Evolutionary conservation across 2,329 filamentous ascomycete species (phyloP).

Genomic region (Lithohypha guttulata): DNA sequence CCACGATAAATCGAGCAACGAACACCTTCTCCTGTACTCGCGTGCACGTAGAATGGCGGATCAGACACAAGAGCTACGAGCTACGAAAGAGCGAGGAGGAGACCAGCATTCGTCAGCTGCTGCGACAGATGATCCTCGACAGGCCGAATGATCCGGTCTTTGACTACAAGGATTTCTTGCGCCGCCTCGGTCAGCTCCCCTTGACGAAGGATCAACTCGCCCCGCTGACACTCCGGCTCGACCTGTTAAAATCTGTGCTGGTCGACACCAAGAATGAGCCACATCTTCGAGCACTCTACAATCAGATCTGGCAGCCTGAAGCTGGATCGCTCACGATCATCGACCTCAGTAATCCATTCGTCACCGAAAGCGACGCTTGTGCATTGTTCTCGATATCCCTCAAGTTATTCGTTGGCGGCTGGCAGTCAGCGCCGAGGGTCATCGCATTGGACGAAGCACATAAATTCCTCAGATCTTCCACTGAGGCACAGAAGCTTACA

Average conservation of each 20-base stretch:
- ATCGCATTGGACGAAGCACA: conserved; percentile 69
- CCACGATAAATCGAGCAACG: too few species aligned
- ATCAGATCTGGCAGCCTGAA: conserved; percentile 24
- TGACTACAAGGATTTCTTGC: conserved; percentile 36
- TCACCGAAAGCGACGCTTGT: conserved; percentile 57
- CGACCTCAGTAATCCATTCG: conserved; percentile 62
- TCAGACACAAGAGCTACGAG: too few species aligned
- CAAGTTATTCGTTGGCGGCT: conserved; percentile 51
- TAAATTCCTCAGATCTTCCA: conserved; percentile 56
- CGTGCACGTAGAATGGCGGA: too few species aligned
- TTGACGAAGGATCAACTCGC: conserved; percentile 35
- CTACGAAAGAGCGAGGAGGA: too few species aligned
- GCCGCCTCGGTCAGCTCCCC: neutral
- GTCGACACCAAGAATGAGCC: conserved; percentile 5
- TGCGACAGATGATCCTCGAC: conserved; percentile 40
- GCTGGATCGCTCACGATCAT: conserved; percentile 52
- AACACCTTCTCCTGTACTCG: too few species aligned
- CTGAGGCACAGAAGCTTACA: conserved; percentile 49
- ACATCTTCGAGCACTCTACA: neutral
- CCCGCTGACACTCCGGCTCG: conserved; percentile 50
- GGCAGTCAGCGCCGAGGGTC: conserved; percentile 42
- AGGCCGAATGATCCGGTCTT: conserved; percentile 30
- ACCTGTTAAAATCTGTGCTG: conserved; percentile 56
- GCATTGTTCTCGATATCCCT: conserved; percentile 63
- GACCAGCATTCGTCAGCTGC: conserved; percentile 36